These are phyloP conservation scores for Casuarina glauca DNA, from an alignment of 306 rosid genomes.

Conservation along the genomic window DNA sequence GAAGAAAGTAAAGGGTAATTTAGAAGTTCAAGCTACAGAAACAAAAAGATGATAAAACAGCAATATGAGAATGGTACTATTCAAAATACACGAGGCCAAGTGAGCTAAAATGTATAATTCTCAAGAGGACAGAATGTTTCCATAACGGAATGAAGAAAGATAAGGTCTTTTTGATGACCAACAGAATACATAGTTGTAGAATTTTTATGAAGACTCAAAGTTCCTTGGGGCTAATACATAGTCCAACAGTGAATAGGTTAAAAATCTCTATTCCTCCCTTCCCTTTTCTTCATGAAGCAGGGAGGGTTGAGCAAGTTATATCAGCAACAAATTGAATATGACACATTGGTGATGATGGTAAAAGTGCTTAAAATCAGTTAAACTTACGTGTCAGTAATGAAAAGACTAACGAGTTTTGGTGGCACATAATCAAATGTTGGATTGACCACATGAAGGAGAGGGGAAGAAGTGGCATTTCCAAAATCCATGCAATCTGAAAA, in stretches of 20 bases:
- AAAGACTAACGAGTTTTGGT: constrained; percentile 86
- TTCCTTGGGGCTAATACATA: not conserved
- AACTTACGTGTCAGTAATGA: constrained; percentile 97
- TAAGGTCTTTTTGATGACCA: not conserved
- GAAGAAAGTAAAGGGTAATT: constrained; percentile 31
- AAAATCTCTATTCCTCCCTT: not conserved
- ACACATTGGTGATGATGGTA: not conserved
- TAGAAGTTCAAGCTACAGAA: constrained; percentile 16
- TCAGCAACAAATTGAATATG: not conserved
- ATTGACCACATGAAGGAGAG: constrained; percentile 83
- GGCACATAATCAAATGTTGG: constrained; percentile 95
- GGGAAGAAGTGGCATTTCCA: constrained; percentile 67
- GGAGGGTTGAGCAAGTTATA: not conserved
- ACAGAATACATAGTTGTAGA: not conserved
- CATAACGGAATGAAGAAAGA: not conserved
- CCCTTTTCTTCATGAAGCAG: not conserved
- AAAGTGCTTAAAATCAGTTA: constrained; percentile 10
- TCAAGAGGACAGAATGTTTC: not conserved
- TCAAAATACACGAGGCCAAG: constrained; percentile 1
- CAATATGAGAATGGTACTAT: constrained; percentile 10
- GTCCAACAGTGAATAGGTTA: not conserved
- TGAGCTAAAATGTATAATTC: not conserved
- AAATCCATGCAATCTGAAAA: constrained; percentile 94
- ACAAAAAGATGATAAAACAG: constrained; percentile 10
- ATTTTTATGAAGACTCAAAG: not conserved